Percentiles rank a stretch among this genome's conserved stretches.
phyloP scores from a whole-genome alignment of 257 asterid species.

The Apocynum venetum region DNA sequence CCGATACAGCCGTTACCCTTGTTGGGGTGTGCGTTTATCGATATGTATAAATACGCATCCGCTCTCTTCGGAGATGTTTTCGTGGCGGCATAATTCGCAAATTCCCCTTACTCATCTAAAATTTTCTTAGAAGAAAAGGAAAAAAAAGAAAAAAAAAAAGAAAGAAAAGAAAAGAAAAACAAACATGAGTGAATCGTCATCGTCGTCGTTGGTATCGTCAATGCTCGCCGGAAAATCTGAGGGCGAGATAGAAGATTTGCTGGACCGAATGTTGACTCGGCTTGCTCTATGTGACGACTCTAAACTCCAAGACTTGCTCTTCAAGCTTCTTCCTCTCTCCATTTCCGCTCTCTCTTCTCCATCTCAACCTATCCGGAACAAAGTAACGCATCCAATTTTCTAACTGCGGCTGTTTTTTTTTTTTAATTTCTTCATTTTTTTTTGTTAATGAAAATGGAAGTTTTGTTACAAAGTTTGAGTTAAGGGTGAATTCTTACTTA shows the following conservation, averaged over 20 bases:
- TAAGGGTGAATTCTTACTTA: neutral
- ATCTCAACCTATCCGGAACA: conserved; percentile 66
- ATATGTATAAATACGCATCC: too few relatives aligned
- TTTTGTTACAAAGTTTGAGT: neutral
- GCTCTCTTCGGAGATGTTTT: too few relatives aligned
- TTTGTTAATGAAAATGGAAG: too few relatives aligned
- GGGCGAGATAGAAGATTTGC: conserved; percentile 66
- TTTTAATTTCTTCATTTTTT: too few relatives aligned
- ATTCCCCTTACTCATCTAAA: too few relatives aligned
- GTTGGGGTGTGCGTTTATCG: too few relatives aligned
- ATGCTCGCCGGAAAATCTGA: conserved; percentile 67
- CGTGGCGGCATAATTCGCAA: too few relatives aligned
- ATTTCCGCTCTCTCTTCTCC: conserved; percentile 74
- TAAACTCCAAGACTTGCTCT: conserved; percentile 82
- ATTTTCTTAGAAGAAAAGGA: neutral
- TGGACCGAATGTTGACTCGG: conserved; percentile 89
- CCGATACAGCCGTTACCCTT: too few relatives aligned
- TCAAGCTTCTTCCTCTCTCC: conserved; percentile 81
- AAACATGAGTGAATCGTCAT: conserved; percentile 50
- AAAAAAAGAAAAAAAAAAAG: too few relatives aligned
- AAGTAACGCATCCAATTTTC: conserved; percentile 34
- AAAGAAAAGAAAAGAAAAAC: neutral
- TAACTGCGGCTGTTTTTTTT: neutral
- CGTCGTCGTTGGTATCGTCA: conserved; percentile 49
- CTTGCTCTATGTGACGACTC: conserved; percentile 92